Evolutionary conservation across 805 yeast genomes (phyloP).

Genomic region (Kazachstania viticola): DNA sequence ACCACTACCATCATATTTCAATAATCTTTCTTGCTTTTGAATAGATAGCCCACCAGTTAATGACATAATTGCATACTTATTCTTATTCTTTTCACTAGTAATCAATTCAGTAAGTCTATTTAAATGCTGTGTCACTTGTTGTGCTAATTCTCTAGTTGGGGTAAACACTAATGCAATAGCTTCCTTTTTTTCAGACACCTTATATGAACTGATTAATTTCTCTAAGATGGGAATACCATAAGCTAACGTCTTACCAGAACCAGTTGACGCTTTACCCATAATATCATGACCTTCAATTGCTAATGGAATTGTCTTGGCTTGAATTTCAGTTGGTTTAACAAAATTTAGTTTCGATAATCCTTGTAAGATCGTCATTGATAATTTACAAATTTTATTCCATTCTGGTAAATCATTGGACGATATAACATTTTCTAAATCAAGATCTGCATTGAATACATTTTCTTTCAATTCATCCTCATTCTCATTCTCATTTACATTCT

Average conservation of each 20-base stretch:
- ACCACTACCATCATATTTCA: constrained; percentile 57
- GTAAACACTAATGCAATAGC: constrained; percentile 78
- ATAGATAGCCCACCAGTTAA: constrained; percentile 93
- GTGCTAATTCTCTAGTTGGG: constrained; percentile 94
- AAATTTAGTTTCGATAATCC: constrained; percentile 54
- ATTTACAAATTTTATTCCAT: constrained; percentile 36
- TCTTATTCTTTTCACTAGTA: constrained; percentile 33
- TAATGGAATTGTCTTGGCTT: constrained; percentile 59
- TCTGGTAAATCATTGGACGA: constrained; percentile 41
- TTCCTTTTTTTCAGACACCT: constrained; percentile 9
- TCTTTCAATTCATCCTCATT: constrained; percentile 15
- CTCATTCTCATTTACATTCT: constrained; percentile 7
- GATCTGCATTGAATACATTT: constrained; percentile 18
- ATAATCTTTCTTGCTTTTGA: constrained; percentile 79
- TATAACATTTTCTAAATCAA: constrained; percentile 21
- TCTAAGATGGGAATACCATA: constrained; percentile 89
- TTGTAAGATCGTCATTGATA: constrained; percentile 46
- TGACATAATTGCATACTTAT: constrained; percentile 54
- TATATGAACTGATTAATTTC: constrained; percentile 27
- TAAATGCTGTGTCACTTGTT: constrained; percentile 80
- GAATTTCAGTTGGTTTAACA: constrained; percentile 73
- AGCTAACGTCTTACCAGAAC: constrained; percentile 95
- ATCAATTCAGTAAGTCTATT: constrained; percentile 31
- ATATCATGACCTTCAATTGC: constrained; percentile 69
- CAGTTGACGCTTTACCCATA: constrained; percentile 94